These are phyloP conservation scores for Psidium guajava DNA, from an alignment of 345 rosid genomes.

Conservation along the genomic window DNA sequence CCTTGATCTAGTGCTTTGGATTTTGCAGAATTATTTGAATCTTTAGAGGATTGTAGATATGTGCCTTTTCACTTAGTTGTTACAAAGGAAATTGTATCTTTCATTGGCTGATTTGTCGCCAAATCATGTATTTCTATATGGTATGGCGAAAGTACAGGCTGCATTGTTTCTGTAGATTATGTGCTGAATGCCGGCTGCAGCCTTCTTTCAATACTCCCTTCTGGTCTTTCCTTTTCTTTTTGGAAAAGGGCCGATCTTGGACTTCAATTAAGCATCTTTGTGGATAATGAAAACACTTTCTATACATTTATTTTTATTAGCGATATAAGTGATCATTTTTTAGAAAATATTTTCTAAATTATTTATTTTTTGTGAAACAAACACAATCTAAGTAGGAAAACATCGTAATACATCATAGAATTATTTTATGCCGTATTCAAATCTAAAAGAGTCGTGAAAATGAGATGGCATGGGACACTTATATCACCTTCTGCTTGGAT, in stretches of 20 bases:
- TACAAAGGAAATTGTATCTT: background rate
- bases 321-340: too few relatives aligned
- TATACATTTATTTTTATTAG: too few relatives aligned
- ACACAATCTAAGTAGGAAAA: too few relatives aligned
- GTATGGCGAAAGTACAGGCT: background rate
- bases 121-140: background rate
- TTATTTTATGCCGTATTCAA: too few relatives aligned
- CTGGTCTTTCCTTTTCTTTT: background rate
- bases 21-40: background rate
- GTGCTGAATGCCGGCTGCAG: background rate
- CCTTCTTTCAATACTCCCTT: background rate
- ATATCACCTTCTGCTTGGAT: background rate
- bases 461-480: background rate
- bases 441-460: too few relatives aligned
- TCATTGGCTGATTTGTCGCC: background rate
- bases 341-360: too few relatives aligned
- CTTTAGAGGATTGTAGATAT: background rate
- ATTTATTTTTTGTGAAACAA: too few relatives aligned
- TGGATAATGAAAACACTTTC: too few relatives aligned
- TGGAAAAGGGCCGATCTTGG: background rate
- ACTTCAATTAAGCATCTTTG: too few relatives aligned
- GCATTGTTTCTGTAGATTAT: background rate
- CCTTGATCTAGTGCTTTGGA: background rate
- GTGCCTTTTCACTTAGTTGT: background rate
- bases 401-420: too few relatives aligned